These are phyloP conservation scores for Cyberlindnera mississippiensis DNA, from an alignment of 805 yeast genomes.

Conservation along the genomic window DNA sequence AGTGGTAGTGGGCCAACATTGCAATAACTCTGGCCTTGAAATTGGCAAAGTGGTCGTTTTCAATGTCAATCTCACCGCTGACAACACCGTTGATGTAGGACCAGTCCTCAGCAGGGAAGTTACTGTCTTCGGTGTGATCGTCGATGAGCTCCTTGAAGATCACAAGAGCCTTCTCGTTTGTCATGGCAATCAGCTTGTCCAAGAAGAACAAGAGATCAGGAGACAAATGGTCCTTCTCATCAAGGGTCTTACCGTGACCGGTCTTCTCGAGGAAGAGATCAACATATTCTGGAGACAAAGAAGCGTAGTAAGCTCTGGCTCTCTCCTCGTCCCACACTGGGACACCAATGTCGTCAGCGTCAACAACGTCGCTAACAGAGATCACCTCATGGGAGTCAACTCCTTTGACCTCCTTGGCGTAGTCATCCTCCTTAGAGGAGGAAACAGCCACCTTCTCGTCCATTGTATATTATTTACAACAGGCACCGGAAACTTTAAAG, in stretches of 20 bases:
- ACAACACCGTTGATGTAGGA: constrained; percentile 4
- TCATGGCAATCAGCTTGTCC: constrained; percentile 16
- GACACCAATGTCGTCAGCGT: too few species aligned
- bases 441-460: too few species aligned
- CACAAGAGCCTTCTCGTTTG: constrained; percentile 25
- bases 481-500: too few species aligned
- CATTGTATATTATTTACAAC: too few species aligned
- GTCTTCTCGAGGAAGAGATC: constrained; percentile 14
- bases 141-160: constrained; percentile 34
- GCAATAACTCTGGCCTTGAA: constrained; percentile 13
- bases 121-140: constrained; percentile 46
- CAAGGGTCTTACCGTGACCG: constrained; percentile 15
- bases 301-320: constrained; percentile 8
- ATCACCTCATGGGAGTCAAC: too few species aligned
- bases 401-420: too few species aligned
- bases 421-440: too few species aligned
- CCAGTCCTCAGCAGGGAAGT: constrained; percentile 34
- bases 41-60: constrained; percentile 1
- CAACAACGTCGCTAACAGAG: too few species aligned
- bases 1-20: constrained; percentile 30
- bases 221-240: constrained; percentile 11
- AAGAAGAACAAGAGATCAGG: constrained; percentile 16
- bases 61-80: constrained; percentile 5
- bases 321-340: constrained; percentile 14
- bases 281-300: constrained; percentile 6